Conservation (phyloP, 2,329 filamentous ascomycete genomes). For the Coniella vitis region DNA sequence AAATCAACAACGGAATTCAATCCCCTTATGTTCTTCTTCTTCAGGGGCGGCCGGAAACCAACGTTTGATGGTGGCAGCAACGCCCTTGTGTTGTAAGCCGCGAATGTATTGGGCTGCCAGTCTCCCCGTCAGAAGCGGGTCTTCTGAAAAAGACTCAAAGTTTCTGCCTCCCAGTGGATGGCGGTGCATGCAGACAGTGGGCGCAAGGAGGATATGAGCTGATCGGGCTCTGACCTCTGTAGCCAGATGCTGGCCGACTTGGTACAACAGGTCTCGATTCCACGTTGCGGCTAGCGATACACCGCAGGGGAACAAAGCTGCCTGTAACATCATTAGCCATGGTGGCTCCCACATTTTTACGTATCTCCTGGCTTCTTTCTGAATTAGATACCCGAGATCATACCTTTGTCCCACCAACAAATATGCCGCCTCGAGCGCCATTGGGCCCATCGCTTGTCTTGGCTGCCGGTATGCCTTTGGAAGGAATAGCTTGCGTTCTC, state of each 20-base stretch:
- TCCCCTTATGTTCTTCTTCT: no score
- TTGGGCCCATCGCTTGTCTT: constrained; percentile 66
- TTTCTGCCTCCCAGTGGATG: constrained; percentile 78
- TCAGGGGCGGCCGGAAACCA: constrained; percentile 22
- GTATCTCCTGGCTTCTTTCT: no score
- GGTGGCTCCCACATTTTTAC: not conserved
- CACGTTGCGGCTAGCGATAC: constrained; percentile 74
- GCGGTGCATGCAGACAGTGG: constrained; percentile 75
- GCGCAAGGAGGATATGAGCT: constrained; percentile 66
- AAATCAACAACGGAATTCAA: constrained; percentile 9
- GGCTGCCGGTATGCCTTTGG: constrained; percentile 56
- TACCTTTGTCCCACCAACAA: constrained; percentile 60
- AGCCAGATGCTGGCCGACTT: constrained; percentile 65
- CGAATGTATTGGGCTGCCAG: constrained; percentile 66
- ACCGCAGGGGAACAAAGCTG: constrained; percentile 73
- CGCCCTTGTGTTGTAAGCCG: constrained; percentile 64
- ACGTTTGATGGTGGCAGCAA: constrained; percentile 76
- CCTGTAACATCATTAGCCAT: constrained; percentile 34
- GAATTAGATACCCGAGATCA: no score
- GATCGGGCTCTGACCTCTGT: constrained; percentile 67
- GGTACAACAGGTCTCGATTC: constrained; percentile 62
- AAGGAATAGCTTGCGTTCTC: constrained; percentile 58
- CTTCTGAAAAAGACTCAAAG: constrained; percentile 83
- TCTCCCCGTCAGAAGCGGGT: constrained; percentile 69
- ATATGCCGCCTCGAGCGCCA: constrained; percentile 60